phyloP scores from a whole-genome alignment of 2,329 filamentous ascomycete genomes.

The Talaromyces sp. region DNA sequence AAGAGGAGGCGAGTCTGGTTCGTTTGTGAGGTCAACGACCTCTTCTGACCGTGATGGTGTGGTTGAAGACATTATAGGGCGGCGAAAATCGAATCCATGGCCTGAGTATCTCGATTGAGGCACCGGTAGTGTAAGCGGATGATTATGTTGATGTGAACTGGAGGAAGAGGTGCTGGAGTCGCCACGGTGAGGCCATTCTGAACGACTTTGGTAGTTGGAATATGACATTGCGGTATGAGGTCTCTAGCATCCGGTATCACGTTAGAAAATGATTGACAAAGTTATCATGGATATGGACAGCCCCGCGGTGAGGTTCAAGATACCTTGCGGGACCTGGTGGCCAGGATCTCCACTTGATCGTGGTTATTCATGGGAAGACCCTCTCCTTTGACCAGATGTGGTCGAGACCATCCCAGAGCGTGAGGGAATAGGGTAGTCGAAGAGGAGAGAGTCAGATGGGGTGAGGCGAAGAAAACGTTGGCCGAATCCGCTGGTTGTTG shows the following conservation, averaged over 20 bases:
- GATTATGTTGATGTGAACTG: conserved; percentile 20
- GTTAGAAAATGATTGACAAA: conserved; percentile 17
- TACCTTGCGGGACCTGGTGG: conserved; percentile 42
- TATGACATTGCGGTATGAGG: conserved; percentile 39
- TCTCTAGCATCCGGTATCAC: conserved; percentile 26
- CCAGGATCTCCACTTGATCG: conserved; percentile 37
- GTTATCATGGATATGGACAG: conserved; percentile 29
- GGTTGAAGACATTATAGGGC: conserved; percentile 49
- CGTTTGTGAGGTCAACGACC: conserved; percentile 50
- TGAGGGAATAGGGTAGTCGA: background rate
- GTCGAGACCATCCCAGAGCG: conserved; percentile 5
- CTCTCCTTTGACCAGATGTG: conserved; percentile 13
- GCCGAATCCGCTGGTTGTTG: background rate
- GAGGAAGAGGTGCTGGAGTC: conserved; percentile 27
- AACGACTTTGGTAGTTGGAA: conserved; percentile 28
- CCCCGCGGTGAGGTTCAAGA: conserved; percentile 22
- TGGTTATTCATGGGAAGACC: conserved; percentile 38
- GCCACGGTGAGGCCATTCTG: conserved; percentile 29
- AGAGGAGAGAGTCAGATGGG: background rate
- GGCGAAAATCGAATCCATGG: conserved; percentile 57
- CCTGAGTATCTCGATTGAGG: conserved; percentile 44
- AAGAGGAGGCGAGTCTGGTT: conserved; percentile 39
- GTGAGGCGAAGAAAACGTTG: background rate
- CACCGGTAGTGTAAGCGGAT: conserved; percentile 29
- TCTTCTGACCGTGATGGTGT: conserved; percentile 31